Conservation (phyloP, 2,329 filamentous ascomycete species). For the Sclerotinia subarctica region DNA sequence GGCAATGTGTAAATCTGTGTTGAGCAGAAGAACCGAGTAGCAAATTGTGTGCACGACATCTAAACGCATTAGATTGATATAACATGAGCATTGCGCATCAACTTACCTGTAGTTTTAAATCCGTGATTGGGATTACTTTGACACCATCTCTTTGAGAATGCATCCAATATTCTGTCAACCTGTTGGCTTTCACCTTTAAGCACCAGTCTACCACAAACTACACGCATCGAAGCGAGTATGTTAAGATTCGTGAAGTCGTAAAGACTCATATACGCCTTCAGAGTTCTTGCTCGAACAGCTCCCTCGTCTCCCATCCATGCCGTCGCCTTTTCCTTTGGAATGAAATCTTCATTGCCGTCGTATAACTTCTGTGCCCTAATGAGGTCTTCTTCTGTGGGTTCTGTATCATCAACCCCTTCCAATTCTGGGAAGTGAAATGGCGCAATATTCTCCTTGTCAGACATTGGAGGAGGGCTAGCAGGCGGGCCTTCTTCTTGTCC, state of each 20-base stretch:
- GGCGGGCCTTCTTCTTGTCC: slow-evolving; percentile 39
- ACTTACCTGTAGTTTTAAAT: slow-evolving; percentile 80
- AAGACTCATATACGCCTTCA: slow-evolving; percentile 83
- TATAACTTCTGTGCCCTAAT: slow-evolving; percentile 80
- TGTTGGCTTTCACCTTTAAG: slow-evolving; percentile 94
- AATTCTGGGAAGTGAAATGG: slow-evolving; percentile 22
- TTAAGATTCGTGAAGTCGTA: slow-evolving; percentile 83
- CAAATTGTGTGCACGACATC: slow-evolving; percentile 97
- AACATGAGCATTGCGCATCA: neutral
- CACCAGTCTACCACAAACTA: slow-evolving; percentile 76
- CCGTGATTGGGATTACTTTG: slow-evolving; percentile 89
- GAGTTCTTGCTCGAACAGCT: slow-evolving; percentile 53
- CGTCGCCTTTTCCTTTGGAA: slow-evolving; percentile 75
- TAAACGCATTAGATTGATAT: slow-evolving; percentile 38
- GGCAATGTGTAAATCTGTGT: slow-evolving; percentile 92
- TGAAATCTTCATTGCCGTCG: slow-evolving; percentile 78
- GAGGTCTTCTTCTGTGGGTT: slow-evolving; percentile 55
- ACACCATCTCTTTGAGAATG: slow-evolving; percentile 88
- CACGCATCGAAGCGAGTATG: slow-evolving; percentile 73
- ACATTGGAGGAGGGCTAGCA: slow-evolving; percentile 21
- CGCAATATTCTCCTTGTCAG: slow-evolving; percentile 38
- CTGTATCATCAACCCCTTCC: slow-evolving; percentile 18
- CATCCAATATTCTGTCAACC: slow-evolving; percentile 88
- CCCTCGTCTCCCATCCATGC: slow-evolving; percentile 76
- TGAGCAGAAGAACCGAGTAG: slow-evolving; percentile 91